Conservation (phyloP, 2,329 filamentous ascomycete genomes). For the Cladosporium sp. region DNA sequence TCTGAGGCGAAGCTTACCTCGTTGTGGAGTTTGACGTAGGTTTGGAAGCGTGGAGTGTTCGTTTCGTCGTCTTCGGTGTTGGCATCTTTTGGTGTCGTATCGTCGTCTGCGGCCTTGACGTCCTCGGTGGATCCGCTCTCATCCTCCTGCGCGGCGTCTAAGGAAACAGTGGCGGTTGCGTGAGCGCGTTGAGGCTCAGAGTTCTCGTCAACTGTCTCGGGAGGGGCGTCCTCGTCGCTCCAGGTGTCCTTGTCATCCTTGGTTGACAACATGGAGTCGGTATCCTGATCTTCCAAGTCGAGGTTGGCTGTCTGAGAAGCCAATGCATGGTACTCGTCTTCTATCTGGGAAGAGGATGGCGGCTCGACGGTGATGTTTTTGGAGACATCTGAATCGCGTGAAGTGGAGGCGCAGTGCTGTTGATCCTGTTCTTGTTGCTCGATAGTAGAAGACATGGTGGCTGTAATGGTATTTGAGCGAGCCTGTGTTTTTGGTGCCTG, state of each 20-base stretch:
- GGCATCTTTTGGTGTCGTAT: neutral
- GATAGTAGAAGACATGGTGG: neutral
- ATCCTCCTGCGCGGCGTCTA: neutral
- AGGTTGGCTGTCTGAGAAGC: neutral
- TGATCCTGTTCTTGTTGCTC: neutral
- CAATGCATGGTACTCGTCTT: neutral
- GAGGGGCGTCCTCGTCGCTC: neutral
- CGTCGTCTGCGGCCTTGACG: neutral
- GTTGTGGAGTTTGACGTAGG: slow-evolving; percentile 11
- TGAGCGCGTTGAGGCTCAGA: too few relatives aligned
- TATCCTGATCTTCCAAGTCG: neutral
- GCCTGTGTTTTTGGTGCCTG: neutral
- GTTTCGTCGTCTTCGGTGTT: neutral
- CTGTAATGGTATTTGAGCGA: neutral
- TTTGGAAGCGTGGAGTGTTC: neutral
- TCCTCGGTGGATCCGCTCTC: neutral
- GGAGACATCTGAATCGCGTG: neutral
- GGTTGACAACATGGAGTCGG: neutral
- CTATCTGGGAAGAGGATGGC: neutral
- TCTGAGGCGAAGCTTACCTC: neutral
- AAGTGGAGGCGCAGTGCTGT: neutral
- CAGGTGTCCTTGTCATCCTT: neutral
- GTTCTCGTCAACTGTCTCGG: neutral
- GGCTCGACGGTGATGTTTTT: neutral
- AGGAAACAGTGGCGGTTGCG: neutral